Base-by-base conservation (phyloP, 352 stramenopile genomes). In the Phytophthora hibernalis region DNA sequence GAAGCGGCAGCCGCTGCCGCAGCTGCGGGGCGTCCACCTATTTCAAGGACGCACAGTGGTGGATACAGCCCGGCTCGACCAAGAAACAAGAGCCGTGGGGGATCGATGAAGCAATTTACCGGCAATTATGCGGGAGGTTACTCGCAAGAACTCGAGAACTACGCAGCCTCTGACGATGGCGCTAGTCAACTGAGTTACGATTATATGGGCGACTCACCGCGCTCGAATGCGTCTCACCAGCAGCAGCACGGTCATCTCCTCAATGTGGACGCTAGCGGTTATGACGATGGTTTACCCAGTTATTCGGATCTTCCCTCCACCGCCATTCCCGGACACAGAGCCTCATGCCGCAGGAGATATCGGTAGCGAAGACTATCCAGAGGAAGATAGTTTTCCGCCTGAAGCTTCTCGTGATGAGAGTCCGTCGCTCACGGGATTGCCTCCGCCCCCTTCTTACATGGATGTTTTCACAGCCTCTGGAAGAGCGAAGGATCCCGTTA, bases 401-500 rank as follows among this genome's bases (percentile, higher is more conserved):
- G 62, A 74, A 8, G 44, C 52, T 5, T 16, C 42, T 22, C 45
- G 45, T 28, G 58, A 76, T 40, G 71, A 71, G 42, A 70, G 69
- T 13, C 65, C 65, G 37, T 70, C 58, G 22, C 64, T 74, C 13
- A 68, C 68, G 24, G 61, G 52, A 22, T 35, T 87, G 18, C 68
- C 74, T 5, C 76, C 82, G 37, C 81, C 81, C 24, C 80, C 82
- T 5, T 60, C 76, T 8, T 91, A 91, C 66, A 63, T 76, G 53
- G 76, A 87, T 44, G 64, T 87, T 6, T 86, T 86, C 53, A 86
- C 77, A 15, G 57, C 76, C 35, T 83, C 74, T 26, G 77, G 77
- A 16, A 65, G 73, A 20, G 58, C 61, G 1, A 76, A 76, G n/a
- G 75, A 76, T 42, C 35, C 45, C 21, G 20, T 56, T 13, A 37